These are phyloP conservation scores for Xanthoconium purpureum DNA, from an alignment of 768 basidiomycete genomes.

Conservation along the genomic window DNA sequence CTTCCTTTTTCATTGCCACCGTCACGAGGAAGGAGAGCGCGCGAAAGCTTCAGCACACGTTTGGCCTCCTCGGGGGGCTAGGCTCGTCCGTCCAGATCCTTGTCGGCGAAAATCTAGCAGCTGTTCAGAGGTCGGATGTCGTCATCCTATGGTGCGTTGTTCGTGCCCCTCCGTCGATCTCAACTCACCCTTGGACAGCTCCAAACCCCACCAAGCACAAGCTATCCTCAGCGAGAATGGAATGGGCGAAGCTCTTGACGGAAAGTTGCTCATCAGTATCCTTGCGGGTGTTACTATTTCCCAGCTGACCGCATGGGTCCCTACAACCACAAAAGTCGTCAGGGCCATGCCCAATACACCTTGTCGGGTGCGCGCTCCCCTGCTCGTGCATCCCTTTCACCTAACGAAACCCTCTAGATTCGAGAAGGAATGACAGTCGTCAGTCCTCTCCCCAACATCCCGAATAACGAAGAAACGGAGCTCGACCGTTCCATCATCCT, in stretches of 20 bases:
- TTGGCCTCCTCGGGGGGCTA: slow-evolving; percentile 53
- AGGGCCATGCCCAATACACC: slow-evolving; percentile 99
- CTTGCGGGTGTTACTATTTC: slow-evolving; percentile 92
- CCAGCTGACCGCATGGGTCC: slow-evolving; percentile 75
- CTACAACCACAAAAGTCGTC: slow-evolving; percentile 76
- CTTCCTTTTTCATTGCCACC: slow-evolving; percentile 80
- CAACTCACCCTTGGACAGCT: slow-evolving; percentile 45
- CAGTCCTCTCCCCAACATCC: slow-evolving; percentile 59
- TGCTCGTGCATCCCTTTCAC: not conserved
- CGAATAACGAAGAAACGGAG: slow-evolving; percentile 40
- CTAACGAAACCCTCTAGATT: slow-evolving; percentile 53
- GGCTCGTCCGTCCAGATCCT: slow-evolving; percentile 70
- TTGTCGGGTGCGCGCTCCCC: slow-evolving; percentile 64
- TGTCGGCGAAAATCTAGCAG: slow-evolving; percentile 65
- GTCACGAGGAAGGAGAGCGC: slow-evolving; percentile 79
- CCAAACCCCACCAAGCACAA: slow-evolving; percentile 88
- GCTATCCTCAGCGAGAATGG: slow-evolving; percentile 70
- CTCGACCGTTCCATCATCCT: slow-evolving; percentile 71
- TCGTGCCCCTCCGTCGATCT: not conserved
- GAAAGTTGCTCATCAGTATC: slow-evolving; percentile 94
- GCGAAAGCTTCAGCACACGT: slow-evolving; percentile 58
- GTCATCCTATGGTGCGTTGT: slow-evolving; percentile 77
- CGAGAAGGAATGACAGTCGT: slow-evolving; percentile 98
- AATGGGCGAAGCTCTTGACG: slow-evolving; percentile 77
- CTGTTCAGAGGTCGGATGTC: slow-evolving; percentile 76